Conservation (phyloP, 2,329 filamentous ascomycete species). For the Acephala macrosclerotiorum region DNA sequence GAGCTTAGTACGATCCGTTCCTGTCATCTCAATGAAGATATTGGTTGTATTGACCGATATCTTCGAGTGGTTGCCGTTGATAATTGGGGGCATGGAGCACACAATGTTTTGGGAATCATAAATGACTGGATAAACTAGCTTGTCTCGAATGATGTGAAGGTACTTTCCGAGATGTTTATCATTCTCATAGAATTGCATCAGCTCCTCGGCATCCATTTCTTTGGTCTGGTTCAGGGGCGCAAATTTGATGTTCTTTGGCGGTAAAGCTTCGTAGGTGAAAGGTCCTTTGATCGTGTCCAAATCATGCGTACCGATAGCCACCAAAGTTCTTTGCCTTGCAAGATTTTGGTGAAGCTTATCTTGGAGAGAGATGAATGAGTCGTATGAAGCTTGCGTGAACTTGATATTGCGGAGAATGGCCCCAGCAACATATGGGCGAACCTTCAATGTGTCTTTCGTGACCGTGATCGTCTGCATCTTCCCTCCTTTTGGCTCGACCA, state of each 20-base stretch:
- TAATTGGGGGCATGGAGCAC: conserved; percentile 95
- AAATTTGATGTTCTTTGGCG: conserved; percentile 93
- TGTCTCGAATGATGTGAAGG: conserved; percentile 93
- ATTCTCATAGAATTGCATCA: conserved; percentile 96
- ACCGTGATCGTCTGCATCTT: conserved; percentile 84
- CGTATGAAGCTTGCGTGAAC: conserved; percentile 90
- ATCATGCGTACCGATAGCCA: conserved; percentile 98
- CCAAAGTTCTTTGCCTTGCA: conserved; percentile 88
- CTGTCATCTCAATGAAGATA: conserved; percentile 96
- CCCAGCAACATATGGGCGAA: conserved; percentile 88
- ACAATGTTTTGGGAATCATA: conserved; percentile 88
- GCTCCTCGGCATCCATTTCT: conserved; percentile 83
- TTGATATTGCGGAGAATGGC: conserved; percentile 90
- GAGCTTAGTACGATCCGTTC: conserved; percentile 93
- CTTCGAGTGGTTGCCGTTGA: conserved; percentile 97
- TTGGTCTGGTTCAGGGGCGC: conserved; percentile 88
- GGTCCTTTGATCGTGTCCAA: conserved; percentile 92
- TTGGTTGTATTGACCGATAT: conserved; percentile 92
- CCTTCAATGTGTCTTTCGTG: conserved; percentile 73
- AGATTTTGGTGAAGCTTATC: conserved; percentile 98
- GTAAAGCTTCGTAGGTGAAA: conserved; percentile 93
- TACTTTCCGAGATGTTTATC: conserved; percentile 92
- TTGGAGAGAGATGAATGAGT: conserved; percentile 96
- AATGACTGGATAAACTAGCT: conserved; percentile 94
- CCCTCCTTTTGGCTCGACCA: conserved; percentile 75